Evolutionary conservation across 1,284 basidiomycete genomes (phyloP).

Genomic region (Sporisorium exsertum): DNA sequence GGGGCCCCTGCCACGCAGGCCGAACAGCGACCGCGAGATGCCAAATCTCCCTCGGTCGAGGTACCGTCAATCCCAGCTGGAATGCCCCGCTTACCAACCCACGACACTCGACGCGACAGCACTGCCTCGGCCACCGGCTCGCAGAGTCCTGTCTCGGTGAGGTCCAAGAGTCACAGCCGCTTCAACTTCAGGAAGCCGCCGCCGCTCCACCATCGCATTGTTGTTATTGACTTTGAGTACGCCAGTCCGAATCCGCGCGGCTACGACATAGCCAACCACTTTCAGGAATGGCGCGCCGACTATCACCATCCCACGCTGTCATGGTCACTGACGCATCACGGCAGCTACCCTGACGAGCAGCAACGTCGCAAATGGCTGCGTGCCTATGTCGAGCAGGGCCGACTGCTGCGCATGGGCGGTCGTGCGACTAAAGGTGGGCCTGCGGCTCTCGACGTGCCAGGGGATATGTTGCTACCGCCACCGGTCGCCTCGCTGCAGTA

Average conservation of each 20-base stretch:
- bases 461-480: slow-evolving; percentile 53
- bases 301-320: slow-evolving; percentile 58
- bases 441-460: slow-evolving; percentile 27
- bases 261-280: slow-evolving; percentile 67
- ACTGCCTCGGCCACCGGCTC: slow-evolving; percentile 17
- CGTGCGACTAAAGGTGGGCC: slow-evolving; percentile 30
- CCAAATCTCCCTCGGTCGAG: slow-evolving; percentile 27
- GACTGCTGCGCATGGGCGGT: slow-evolving; percentile 55
- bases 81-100: slow-evolving; percentile 48
- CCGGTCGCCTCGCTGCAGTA: slow-evolving; percentile 34
- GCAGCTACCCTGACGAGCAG: slow-evolving; percentile 56
- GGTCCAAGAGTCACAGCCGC: slow-evolving; percentile 45
- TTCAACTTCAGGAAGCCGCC: slow-evolving; percentile 28
- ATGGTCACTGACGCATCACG: slow-evolving; percentile 61
- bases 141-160: slow-evolving; percentile 25
- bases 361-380: slow-evolving; percentile 64
- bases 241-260: slow-evolving; percentile 62
- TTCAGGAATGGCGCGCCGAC: slow-evolving; percentile 66
- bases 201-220: slow-evolving; percentile 60
- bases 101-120: slow-evolving; percentile 35
- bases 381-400: slow-evolving; percentile 67
- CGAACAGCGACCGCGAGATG: slow-evolving; percentile 23
- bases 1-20: slow-evolving; percentile 10
- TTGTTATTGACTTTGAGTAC: slow-evolving; percentile 68
- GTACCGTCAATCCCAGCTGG: slow-evolving; percentile 43